Evolutionary conservation across 176 grass and related monocot species (phyloP).

Genomic region (Chrysopogon serrulatus): DNA sequence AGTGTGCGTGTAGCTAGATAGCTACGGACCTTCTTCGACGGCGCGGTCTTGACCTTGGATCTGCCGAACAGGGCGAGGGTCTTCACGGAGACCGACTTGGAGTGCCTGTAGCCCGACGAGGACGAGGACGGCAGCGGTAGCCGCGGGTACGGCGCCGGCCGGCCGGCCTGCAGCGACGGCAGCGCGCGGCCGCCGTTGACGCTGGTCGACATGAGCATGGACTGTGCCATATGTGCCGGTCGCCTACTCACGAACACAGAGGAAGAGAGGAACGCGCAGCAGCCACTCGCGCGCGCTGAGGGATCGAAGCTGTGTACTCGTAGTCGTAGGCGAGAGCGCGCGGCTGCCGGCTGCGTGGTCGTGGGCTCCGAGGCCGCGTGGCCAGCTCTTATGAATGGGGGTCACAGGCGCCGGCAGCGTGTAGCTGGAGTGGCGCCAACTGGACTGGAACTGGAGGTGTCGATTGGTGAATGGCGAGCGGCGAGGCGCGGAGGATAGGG

Average conservation of each 20-base stretch:
- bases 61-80: conserved; percentile 69
- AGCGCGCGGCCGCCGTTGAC: conserved; percentile 33
- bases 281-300: not conserved
- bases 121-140: not conserved
- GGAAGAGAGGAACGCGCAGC: not conserved
- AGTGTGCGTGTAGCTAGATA: not conserved
- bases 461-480: conserved; percentile 17
- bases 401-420: not conserved
- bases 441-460: too few relatives aligned
- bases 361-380: not conserved
- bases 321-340: not conserved
- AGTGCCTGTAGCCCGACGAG: not conserved
- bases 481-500: conserved; percentile 42
- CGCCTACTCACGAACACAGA: not conserved
- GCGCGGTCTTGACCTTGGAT: conserved; percentile 70
- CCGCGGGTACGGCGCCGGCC: conserved; percentile 35
- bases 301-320: not conserved
- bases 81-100: conserved; percentile 41
- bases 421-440: conserved; percentile 12
- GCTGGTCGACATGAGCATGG: conserved; percentile 82
- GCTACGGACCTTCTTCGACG: conserved; percentile 56
- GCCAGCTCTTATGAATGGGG: conserved; percentile 21
- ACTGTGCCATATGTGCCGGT: conserved; percentile 53
- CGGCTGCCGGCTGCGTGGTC: not conserved
- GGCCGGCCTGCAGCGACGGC: conserved; percentile 28